Evolutionary conservation across 306 rosid species (phyloP), one percentile per base, ranked within the genome.

Genomic region (Prunus mongolica): DNA sequence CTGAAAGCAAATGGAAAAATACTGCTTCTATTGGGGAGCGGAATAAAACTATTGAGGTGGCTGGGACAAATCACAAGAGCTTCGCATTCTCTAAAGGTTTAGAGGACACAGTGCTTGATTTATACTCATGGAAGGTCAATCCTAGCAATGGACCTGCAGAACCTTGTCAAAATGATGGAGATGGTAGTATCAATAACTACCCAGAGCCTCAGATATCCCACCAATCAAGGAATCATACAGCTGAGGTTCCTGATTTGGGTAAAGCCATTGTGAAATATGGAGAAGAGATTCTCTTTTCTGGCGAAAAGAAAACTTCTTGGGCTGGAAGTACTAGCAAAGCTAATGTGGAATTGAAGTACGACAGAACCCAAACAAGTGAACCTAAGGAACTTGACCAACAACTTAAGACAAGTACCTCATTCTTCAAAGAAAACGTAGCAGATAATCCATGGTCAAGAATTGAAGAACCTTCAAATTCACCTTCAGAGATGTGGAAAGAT

Each of bases 401-500:
- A 71, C 80, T 69, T 73, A 91, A 88, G 80, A 79, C 65, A 30
- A 80, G 82, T 67, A 70, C 83, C 76, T 67, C 78, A 38, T 88
- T 84, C 71, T 67, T 82, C 46, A 91, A 88, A 80, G 97, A 88
- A 79, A 87, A 81, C 76, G 51, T 85, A 76, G 74, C 85, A 19
- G 97, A 89, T 76, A 82, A 84, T 65, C 86, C 88, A 76, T 88
- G 92, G 93, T 83, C 87, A 72, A 89, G 93, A 88, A 75, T 73
- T 24, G 89, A 84, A 52, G 92, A 89, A 70, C 78, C 88, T 56
- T 79, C 70, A 14, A 82, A 65, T 82, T 88, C 91, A 75, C 81
- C 92, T 81, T 81, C 91, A 18, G 93, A 89, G 60, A 25, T 63
- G 77, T 88, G 95, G 99, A 88, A 88, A 83, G 91, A 88, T 78